Conservation (phyloP, 345 rosid genomes). For the thale cress (Arabidopsis thaliana) region DNA sequence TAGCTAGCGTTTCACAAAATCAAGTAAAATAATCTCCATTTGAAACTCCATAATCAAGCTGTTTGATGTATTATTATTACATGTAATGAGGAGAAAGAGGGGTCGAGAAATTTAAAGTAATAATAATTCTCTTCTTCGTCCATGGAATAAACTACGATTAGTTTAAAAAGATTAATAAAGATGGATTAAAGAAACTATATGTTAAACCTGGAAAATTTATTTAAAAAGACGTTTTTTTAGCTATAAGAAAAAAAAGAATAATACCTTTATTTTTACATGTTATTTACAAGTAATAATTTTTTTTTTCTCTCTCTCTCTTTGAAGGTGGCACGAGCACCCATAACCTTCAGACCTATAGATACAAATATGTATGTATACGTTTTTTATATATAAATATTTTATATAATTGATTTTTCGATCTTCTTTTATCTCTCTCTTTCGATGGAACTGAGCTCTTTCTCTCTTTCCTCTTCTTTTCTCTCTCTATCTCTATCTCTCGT, state of each 20-base stretch:
- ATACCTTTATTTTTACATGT: background rate
- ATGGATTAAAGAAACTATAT: slow-evolving; percentile 12
- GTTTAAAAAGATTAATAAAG: background rate
- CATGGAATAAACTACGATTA: slow-evolving; percentile 42
- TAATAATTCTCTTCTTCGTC: slow-evolving; percentile 29
- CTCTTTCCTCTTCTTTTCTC: background rate
- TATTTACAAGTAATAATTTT: background rate
- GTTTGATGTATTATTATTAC: slow-evolving; percentile 17
- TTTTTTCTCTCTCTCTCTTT: background rate
- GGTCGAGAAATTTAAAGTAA: slow-evolving; percentile 10
- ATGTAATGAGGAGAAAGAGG: slow-evolving; percentile 4
- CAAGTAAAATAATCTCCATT: background rate
- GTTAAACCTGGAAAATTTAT: slow-evolving; percentile 25
- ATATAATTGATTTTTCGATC: slow-evolving; percentile 38
- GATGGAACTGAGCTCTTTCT: slow-evolving; percentile 37
- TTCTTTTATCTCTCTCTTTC: slow-evolving; percentile 31
- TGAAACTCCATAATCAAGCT: too few species aligned
- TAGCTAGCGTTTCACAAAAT: background rate
- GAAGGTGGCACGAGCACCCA: slow-evolving; percentile 50
- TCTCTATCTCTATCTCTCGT: slow-evolving; percentile 23
- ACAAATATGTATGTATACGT: slow-evolving; percentile 24
- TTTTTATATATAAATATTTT: slow-evolving; percentile 33
- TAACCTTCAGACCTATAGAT: slow-evolving; percentile 38
- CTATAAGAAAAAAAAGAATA: slow-evolving; percentile 24
- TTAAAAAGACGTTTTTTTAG: slow-evolving; percentile 33